Evolutionary conservation across 2,329 filamentous ascomycete species (phyloP).

Genomic region (Neofusicoccum ribis): DNA sequence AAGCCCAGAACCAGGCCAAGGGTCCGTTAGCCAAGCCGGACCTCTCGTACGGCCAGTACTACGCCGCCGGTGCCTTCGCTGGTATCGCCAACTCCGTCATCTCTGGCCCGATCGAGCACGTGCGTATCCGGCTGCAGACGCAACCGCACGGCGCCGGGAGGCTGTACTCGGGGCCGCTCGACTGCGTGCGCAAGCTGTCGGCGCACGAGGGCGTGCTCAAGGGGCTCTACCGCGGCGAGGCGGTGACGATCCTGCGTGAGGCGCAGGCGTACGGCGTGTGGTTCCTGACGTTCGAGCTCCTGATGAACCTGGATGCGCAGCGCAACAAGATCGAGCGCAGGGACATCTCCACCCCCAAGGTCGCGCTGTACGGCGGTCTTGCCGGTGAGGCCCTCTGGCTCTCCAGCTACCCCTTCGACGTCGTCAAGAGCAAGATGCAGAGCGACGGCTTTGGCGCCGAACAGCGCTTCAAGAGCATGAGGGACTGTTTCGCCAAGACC

Average conservation of each 20-base stretch:
- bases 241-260: slow-evolving; percentile 84
- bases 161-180: slow-evolving; percentile 80
- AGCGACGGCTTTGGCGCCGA: slow-evolving; percentile 81
- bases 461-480: slow-evolving; percentile 77
- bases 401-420: slow-evolving; percentile 90
- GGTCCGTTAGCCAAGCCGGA: slow-evolving; percentile 33
- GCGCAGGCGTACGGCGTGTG: slow-evolving; percentile 93
- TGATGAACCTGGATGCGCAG: slow-evolving; percentile 87
- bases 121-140: slow-evolving; percentile 92
- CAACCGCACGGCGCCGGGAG: slow-evolving; percentile 82
- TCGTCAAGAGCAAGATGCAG: slow-evolving; percentile 99
- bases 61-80: slow-evolving; percentile 84
- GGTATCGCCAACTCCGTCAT: slow-evolving; percentile 86
- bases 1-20: slow-evolving; percentile 64
- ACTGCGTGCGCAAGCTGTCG: slow-evolving; percentile 85
- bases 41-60: slow-evolving; percentile 84
- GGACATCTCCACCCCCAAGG: slow-evolving; percentile 78
- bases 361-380: slow-evolving; percentile 88
- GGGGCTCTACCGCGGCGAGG: slow-evolving; percentile 84
- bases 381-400: slow-evolving; percentile 95
- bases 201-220: slow-evolving; percentile 65
- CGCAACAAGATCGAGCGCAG: slow-evolving; percentile 74
- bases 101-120: slow-evolving; percentile 92
- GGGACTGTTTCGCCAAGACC: slow-evolving; percentile 83
- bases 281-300: slow-evolving; percentile 93